Evolutionary conservation across 1,139 yeast species (phyloP).

Genomic region (Wickerhamiella infanticola): DNA sequence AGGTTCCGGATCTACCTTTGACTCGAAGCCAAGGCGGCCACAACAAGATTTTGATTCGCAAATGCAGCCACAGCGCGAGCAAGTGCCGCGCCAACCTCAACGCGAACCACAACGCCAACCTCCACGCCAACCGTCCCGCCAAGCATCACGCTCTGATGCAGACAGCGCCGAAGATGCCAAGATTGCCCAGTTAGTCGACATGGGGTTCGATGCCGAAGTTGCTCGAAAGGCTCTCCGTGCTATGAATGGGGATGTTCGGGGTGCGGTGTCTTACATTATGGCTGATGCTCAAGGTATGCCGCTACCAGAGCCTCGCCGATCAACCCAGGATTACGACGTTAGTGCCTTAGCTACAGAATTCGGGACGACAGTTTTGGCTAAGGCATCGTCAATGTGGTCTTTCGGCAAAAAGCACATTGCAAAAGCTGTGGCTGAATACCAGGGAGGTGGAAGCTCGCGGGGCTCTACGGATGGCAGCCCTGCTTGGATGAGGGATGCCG

Average conservation of each 20-base stretch:
- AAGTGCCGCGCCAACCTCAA: background rate
- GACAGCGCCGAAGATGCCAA: constrained; percentile 29
- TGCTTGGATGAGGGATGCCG: constrained; percentile 57
- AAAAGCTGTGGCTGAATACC: constrained; percentile 50
- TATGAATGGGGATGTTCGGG: constrained; percentile 45
- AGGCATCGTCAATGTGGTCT: constrained; percentile 46
- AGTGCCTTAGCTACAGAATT: constrained; percentile 40
- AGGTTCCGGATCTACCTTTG: background rate
- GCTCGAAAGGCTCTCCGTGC: constrained; percentile 45
- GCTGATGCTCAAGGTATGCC: constrained; percentile 32
- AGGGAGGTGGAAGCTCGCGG: constrained; percentile 21
- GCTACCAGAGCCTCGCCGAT: constrained; percentile 11
- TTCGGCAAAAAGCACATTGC: constrained; percentile 48
- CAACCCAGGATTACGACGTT: constrained; percentile 13
- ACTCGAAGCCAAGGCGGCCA: background rate
- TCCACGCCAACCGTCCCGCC: background rate
- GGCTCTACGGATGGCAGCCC: constrained; percentile 38
- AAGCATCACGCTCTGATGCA: background rate
- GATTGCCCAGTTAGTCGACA: constrained; percentile 58
- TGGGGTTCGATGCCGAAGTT: constrained; percentile 56
- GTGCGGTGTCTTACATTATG: constrained; percentile 58
- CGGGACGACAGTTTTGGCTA: constrained; percentile 45
- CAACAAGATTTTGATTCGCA: background rate
- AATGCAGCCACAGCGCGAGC: background rate
- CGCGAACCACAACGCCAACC: background rate